Evolutionary conservation across 495 filamentous ascomycete genomes (phyloP).

Genomic region (Neurospora sp.): DNA sequence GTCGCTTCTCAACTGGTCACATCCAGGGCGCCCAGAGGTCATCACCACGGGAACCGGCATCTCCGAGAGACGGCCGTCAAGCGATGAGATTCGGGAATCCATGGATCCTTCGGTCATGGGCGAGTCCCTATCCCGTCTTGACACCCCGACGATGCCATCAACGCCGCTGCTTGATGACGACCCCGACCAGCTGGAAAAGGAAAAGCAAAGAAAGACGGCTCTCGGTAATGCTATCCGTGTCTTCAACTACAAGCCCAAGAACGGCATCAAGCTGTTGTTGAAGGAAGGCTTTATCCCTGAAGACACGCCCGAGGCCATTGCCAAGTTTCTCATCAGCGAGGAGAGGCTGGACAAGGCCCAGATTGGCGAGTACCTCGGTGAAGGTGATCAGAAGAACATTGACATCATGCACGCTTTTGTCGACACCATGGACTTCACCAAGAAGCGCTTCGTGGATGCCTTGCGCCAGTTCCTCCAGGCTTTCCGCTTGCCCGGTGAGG

Average conservation of each 20-base stretch:
- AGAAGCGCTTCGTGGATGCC: slow-evolving; percentile 86
- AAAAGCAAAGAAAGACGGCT: slow-evolving; percentile 88
- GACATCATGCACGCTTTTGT: slow-evolving; percentile 98
- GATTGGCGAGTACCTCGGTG: slow-evolving; percentile 90
- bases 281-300: slow-evolving; percentile 78
- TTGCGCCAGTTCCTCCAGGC: slow-evolving; percentile 85
- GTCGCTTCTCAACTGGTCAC: slow-evolving; percentile 87
- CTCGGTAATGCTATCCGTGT: slow-evolving; percentile 76
- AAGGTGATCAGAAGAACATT: slow-evolving; percentile 84
- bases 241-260: slow-evolving; percentile 98
- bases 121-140: slow-evolving; percentile 40
- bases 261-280: slow-evolving; percentile 75
- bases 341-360: slow-evolving; percentile 79
- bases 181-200: slow-evolving; percentile 80
- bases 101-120: slow-evolving; percentile 51
- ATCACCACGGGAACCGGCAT: slow-evolving; percentile 36
- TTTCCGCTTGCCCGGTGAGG: slow-evolving; percentile 91
- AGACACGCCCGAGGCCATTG: slow-evolving; percentile 69
- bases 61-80: slow-evolving; percentile 49
- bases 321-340: slow-evolving; percentile 62
- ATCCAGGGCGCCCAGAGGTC: slow-evolving; percentile 56
- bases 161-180: slow-evolving; percentile 80
- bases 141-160: slow-evolving; percentile 54
- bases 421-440: slow-evolving; percentile 88
- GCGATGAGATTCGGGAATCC: slow-evolving; percentile 72